Evolutionary conservation across 2,329 filamentous ascomycete species (phyloP).

Genomic region (Aspergillus sp.): DNA sequence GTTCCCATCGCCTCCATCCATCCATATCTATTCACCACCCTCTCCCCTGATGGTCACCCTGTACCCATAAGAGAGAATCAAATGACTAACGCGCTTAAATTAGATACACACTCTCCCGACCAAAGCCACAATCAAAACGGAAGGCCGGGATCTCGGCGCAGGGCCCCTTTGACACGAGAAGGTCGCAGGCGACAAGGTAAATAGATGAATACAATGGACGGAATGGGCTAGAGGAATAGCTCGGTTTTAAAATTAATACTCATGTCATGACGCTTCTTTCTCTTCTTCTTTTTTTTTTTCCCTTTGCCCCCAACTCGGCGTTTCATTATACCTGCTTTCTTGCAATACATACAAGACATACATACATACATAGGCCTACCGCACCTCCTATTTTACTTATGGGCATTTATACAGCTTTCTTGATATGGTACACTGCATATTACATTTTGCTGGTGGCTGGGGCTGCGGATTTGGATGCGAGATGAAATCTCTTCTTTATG

Average conservation of each 20-base stretch:
- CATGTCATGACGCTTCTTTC: not conserved
- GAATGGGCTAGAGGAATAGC: not conserved
- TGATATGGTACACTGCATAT: not conserved
- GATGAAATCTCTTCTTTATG: not conserved
- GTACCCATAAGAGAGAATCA: not conserved
- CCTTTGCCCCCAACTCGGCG: not conserved
- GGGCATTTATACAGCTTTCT: not conserved
- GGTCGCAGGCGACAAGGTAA: slow-evolving; percentile 2
- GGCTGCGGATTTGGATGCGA: not conserved
- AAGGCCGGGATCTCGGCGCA: slow-evolving; percentile 36
- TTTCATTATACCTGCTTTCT: not conserved
- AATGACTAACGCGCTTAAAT: slow-evolving; percentile 7
- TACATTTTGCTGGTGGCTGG: not conserved
- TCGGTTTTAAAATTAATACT: not conserved
- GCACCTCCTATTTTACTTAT: not conserved
- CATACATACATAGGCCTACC: not conserved
- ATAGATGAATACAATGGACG: not conserved
- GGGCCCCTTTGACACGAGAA: slow-evolving; percentile 25
- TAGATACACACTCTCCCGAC: slow-evolving; percentile 41
- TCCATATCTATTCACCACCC: too few species aligned
- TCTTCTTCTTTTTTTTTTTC: not conserved
- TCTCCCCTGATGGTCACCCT: not conserved
- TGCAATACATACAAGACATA: not conserved
- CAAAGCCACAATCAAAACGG: slow-evolving; percentile 42
- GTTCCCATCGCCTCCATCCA: slow-evolving; percentile 42